phyloP scores from a whole-genome alignment of 2,329 filamentous ascomycete species.

The Hypoxylon sp. region DNA sequence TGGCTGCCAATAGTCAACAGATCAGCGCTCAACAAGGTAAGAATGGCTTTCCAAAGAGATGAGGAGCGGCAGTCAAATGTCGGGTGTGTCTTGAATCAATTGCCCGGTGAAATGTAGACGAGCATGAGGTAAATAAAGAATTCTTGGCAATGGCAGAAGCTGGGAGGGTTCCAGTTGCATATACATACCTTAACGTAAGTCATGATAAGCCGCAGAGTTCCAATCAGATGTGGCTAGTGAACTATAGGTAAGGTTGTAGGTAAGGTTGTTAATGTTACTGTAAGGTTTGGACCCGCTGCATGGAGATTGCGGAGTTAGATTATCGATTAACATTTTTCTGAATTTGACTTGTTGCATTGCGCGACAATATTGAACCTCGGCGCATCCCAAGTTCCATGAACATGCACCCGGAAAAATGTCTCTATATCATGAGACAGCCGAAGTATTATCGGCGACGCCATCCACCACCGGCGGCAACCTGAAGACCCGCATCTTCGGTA shows the following conservation, averaged over 20 bases:
- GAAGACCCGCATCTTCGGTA: slow-evolving; percentile 85
- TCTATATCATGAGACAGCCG: slow-evolving; percentile 91
- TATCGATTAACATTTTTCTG: slow-evolving; percentile 14
- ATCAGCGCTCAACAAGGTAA: background rate
- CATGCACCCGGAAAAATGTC: slow-evolving; percentile 72
- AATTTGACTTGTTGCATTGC: no score
- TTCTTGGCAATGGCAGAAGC: slow-evolving; percentile 1
- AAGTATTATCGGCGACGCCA: slow-evolving; percentile 74
- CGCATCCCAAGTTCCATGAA: slow-evolving; percentile 30
- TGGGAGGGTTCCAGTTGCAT: no score
- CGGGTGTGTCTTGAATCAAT: slow-evolving; percentile 24
- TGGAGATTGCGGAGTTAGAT: slow-evolving; percentile 21
- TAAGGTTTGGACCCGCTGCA: background rate
- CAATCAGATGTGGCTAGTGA: slow-evolving; percentile 8
- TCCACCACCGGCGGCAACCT: slow-evolving; percentile 83
- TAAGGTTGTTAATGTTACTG: background rate
- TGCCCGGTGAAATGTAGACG: background rate
- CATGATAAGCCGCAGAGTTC: background rate
- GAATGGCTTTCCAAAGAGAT: slow-evolving; percentile 8
- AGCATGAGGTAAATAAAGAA: background rate
- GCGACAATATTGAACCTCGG: background rate
- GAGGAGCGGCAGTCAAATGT: slow-evolving; percentile 7
- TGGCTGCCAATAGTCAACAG: slow-evolving; percentile 3
- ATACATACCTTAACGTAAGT: no score
- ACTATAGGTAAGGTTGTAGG: background rate